A percentile compares a stretch with the other conserved stretches of the same genome.
Conservation (phyloP, 116 monocot genomes). For the Iris pallida region DNA sequence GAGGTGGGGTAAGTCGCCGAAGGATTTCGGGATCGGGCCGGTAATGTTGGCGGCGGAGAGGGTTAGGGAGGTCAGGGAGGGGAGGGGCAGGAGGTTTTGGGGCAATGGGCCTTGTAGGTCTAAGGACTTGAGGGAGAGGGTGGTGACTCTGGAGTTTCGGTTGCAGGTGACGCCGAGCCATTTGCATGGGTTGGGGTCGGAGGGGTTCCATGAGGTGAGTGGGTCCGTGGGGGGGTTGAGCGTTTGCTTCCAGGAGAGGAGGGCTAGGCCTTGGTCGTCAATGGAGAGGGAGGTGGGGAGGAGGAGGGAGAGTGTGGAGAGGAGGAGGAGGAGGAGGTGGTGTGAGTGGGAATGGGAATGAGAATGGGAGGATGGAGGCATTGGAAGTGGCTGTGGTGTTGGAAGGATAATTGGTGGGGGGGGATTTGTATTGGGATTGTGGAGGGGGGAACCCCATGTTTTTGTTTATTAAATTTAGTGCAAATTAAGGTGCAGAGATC, state of each 20-base stretch:
- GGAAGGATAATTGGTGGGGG: background rate
- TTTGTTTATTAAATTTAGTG: constrained; percentile 92
- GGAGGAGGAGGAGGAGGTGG: constrained; percentile 12
- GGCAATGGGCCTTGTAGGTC: constrained; percentile 63
- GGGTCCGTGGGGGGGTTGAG: constrained; percentile 29
- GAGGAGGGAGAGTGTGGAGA: constrained; percentile 8
- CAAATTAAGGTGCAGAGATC: constrained; percentile 48
- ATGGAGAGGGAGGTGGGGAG: constrained; percentile 33
- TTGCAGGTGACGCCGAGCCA: constrained; percentile 80
- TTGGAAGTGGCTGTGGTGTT: constrained; percentile 11
- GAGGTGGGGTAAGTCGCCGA: constrained; percentile 46
- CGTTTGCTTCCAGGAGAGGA: constrained; percentile 72
- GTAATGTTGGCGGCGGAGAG: constrained; percentile 79
- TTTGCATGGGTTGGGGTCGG: constrained; percentile 60
- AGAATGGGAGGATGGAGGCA: constrained; percentile 29
- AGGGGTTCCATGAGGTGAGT: constrained; percentile 53
- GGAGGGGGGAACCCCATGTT: constrained; percentile 77
- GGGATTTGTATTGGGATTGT: constrained; percentile 62
- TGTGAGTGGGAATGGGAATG: constrained; percentile 3
- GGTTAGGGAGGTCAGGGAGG: constrained; percentile 44
- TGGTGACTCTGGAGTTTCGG: constrained; percentile 26
- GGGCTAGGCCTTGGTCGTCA: constrained; percentile 67
- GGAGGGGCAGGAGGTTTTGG: constrained; percentile 45
- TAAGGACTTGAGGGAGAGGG: constrained; percentile 34
- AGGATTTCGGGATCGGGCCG: constrained; percentile 59